Conservation (phyloP, 1,139 yeast species). For the Taiozyma sp. region DNA sequence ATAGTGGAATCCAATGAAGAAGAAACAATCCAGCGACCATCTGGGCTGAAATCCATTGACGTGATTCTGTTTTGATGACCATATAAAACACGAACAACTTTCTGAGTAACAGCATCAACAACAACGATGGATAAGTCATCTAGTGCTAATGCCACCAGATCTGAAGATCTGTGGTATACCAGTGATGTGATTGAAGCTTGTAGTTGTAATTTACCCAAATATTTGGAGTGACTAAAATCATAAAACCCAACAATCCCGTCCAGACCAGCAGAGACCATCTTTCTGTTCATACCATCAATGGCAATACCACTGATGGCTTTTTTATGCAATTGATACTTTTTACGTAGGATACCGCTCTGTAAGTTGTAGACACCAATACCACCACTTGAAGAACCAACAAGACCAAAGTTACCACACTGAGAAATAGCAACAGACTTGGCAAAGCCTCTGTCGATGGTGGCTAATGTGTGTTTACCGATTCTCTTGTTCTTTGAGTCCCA, state of each 20-base stretch:
- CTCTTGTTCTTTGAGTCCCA: conserved; percentile 87
- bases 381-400: conserved; percentile 89
- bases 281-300: conserved; percentile 84
- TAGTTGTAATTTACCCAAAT: conserved; percentile 62
- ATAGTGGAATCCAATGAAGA: conserved; percentile 82
- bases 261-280: conserved; percentile 81
- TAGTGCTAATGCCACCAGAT: conserved; percentile 77
- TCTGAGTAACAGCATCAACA: conserved; percentile 76
- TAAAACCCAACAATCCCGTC: conserved; percentile 90
- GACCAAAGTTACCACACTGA: conserved; percentile 92
- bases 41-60: conserved; percentile 85
- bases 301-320: conserved; percentile 86
- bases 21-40: conserved; percentile 93
- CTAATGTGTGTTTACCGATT: conserved; percentile 68
- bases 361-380: conserved; percentile 86
- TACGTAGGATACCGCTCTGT: conserved; percentile 82
- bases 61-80: conserved; percentile 93
- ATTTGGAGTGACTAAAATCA: conserved; percentile 71
- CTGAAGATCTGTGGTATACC: conserved; percentile 78
- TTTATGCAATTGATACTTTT: conserved; percentile 60
- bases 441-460: conserved; percentile 74
- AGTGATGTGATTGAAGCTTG: conserved; percentile 76
- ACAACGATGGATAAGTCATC: conserved; percentile 86
- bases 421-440: conserved; percentile 81
- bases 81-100: conserved; percentile 78